These are phyloP conservation scores for Chaetomiaceae sp. DNA, from an alignment of 2,329 filamentous ascomycete genomes.

Conservation along the genomic window DNA sequence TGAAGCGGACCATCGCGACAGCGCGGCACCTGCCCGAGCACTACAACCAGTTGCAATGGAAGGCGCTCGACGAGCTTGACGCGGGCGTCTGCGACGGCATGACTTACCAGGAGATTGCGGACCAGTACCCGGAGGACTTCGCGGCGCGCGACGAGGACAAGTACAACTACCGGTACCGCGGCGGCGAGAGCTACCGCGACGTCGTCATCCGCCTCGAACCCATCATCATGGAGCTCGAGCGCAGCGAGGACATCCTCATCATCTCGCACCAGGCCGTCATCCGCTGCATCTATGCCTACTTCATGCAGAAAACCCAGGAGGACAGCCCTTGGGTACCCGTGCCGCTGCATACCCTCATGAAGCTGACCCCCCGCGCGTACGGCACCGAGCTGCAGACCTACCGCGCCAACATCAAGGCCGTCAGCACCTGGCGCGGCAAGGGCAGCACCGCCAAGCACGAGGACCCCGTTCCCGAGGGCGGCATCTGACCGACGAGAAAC, in stretches of 20 bases:
- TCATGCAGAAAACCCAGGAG: slow-evolving; percentile 93
- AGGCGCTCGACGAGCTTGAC: slow-evolving; percentile 94
- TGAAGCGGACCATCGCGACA: slow-evolving; percentile 83
- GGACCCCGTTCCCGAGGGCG: slow-evolving; percentile 37
- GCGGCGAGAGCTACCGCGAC: slow-evolving; percentile 91
- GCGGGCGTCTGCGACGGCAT: slow-evolving; percentile 94
- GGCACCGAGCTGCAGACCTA: slow-evolving; percentile 84
- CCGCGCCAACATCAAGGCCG: slow-evolving; percentile 86
- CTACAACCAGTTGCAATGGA: slow-evolving; percentile 97
- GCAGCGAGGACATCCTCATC: slow-evolving; percentile 93
- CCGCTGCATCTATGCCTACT: slow-evolving; percentile 96
- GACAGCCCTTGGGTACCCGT: slow-evolving; percentile 98
- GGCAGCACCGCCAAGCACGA: slow-evolving; percentile 88
- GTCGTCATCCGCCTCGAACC: slow-evolving; percentile 96
- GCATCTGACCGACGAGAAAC: slow-evolving; percentile 16
- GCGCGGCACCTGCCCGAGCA: slow-evolving; percentile 71
- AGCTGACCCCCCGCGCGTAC: slow-evolving; percentile 90
- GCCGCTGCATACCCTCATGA: slow-evolving; percentile 91
- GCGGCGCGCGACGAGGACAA: slow-evolving; percentile 94
- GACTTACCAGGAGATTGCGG: slow-evolving; percentile 91
- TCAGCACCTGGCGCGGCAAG: slow-evolving; percentile 94
- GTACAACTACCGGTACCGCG: slow-evolving; percentile 98
- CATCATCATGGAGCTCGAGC: slow-evolving; percentile 98
- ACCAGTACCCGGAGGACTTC: slow-evolving; percentile 90
- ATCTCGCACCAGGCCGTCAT: slow-evolving; percentile 96